These are phyloP conservation scores for Sporothrix curviconia DNA, from an alignment of 2,329 filamentous ascomycete genomes.

Conservation along the genomic window DNA sequence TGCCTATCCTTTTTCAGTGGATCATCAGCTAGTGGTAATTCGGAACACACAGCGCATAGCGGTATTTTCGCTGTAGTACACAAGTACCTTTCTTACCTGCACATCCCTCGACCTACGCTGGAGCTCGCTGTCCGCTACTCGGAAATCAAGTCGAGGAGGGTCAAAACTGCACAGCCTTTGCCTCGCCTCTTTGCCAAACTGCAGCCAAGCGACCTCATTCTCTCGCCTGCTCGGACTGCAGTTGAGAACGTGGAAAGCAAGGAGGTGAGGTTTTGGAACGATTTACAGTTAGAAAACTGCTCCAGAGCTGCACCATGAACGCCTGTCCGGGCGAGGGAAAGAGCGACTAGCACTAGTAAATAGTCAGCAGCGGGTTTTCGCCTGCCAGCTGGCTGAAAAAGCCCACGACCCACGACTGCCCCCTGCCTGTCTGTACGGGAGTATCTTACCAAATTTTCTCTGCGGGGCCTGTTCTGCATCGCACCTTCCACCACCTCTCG, in stretches of 20 bases:
- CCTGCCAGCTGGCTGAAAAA: not conserved
- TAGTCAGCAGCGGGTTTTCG: not conserved
- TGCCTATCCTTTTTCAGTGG: not conserved
- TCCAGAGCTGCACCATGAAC: too few species aligned
- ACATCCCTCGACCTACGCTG: too few species aligned
- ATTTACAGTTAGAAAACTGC: too few species aligned
- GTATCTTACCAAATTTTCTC: constrained; percentile 10
- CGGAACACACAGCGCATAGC: too few species aligned
- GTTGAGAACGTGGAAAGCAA: too few species aligned
- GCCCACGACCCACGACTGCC: constrained; percentile 12
- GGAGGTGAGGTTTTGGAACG: too few species aligned
- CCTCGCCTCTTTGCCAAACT: constrained; percentile 1
- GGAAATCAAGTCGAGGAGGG: not conserved
- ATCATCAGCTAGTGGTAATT: too few species aligned
- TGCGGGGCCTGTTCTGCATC: constrained; percentile 7
- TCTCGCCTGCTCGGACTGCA: too few species aligned
- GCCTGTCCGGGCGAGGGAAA: not conserved
- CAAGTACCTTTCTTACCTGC: too few species aligned
- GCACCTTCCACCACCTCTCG: constrained; percentile 7
- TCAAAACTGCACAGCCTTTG: constrained; percentile 8
- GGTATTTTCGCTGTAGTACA: too few species aligned
- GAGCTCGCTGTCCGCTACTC: not conserved
- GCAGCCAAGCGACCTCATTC: too few species aligned
- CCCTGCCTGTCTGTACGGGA: too few species aligned
- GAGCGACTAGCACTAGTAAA: not conserved